A percentile compares a stretch with the other conserved stretches of the same genome.
phyloP scores from a whole-genome alignment of 257 asterid species.

The Gardenia jasminoides region DNA sequence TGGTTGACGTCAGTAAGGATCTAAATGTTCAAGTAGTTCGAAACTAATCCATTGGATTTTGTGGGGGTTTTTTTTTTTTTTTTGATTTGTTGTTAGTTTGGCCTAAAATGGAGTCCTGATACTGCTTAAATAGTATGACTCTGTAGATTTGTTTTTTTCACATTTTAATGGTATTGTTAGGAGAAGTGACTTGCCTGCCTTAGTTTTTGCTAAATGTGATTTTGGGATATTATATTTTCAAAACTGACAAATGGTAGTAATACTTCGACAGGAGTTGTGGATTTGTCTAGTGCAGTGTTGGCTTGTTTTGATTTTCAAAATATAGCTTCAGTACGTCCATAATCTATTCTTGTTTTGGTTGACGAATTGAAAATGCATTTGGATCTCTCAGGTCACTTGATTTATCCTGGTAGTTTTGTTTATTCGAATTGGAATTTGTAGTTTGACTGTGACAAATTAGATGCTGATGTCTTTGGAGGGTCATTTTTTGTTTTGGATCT shows the following conservation, averaged over 20 bases:
- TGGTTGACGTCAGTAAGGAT: constrained; percentile 2
- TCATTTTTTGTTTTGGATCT: neutral
- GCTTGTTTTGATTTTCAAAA: neutral
- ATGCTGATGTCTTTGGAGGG: neutral
- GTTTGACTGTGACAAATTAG: neutral
- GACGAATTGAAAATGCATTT: neutral
- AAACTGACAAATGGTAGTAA: too few species aligned
- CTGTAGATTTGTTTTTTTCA: too few species aligned
- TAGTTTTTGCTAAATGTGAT: too few species aligned
- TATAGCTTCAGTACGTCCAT: neutral
- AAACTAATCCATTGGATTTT: neutral
- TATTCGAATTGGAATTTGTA: neutral
- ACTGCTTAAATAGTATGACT: too few species aligned
- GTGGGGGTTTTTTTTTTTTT: too few species aligned
- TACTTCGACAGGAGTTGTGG: neutral
- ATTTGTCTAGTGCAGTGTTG: neutral
- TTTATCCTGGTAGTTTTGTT: too few species aligned
- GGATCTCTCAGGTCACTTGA: neutral
- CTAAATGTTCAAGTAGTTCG: neutral
- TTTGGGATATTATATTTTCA: too few species aligned
- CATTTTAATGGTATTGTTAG: too few species aligned
- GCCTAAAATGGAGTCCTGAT: too few species aligned
- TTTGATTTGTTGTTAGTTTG: too few species aligned
- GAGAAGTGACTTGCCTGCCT: too few species aligned
- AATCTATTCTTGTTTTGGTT: neutral